Conservation (phyloP, 345 rosid species). For the Litchi chinensis region DNA sequence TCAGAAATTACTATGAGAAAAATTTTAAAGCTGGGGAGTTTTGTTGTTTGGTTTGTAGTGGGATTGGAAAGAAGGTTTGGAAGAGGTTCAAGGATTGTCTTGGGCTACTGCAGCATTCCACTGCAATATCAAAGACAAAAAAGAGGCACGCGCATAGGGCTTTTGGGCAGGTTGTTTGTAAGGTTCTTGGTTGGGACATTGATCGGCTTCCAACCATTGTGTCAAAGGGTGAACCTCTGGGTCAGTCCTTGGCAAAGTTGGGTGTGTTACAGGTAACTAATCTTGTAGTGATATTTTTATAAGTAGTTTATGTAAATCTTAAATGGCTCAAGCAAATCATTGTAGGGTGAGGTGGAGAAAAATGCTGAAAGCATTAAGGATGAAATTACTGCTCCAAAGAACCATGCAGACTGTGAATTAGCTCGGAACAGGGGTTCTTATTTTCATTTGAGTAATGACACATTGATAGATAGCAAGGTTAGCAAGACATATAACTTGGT, state of each 20-base stretch:
- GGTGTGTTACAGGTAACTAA: constrained; percentile 28
- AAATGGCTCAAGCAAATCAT: neutral
- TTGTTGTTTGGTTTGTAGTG: constrained; percentile 52
- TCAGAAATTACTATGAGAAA: constrained; percentile 48
- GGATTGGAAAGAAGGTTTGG: constrained; percentile 35
- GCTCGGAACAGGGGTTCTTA: constrained; percentile 12
- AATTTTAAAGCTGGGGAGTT: constrained; percentile 38
- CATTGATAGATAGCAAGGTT: constrained; percentile 17
- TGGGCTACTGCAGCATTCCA: constrained; percentile 56
- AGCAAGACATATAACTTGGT: constrained; percentile 12
- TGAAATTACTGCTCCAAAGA: constrained; percentile 2
- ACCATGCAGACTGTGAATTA: constrained; percentile 13
- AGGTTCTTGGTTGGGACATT: constrained; percentile 80
- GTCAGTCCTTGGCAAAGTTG: constrained; percentile 21
- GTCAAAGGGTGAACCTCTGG: constrained; percentile 38
- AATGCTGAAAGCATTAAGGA: constrained; percentile 15
- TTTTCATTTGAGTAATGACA: neutral
- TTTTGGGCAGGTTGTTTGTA: constrained; percentile 63
- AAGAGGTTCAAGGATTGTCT: constrained; percentile 45
- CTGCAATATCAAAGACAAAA: constrained; percentile 39
- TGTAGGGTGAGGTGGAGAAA: constrained; percentile 24
- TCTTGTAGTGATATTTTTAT: neutral
- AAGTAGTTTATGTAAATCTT: neutral
- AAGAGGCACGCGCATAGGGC: constrained; percentile 65
- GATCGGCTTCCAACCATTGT: constrained; percentile 43